Percentiles rank a stretch among this genome's conserved stretches.
These are phyloP conservation scores for Trichoderma brevicompactum DNA, from an alignment of 2,329 filamentous ascomycete species.

Conservation along the genomic window DNA sequence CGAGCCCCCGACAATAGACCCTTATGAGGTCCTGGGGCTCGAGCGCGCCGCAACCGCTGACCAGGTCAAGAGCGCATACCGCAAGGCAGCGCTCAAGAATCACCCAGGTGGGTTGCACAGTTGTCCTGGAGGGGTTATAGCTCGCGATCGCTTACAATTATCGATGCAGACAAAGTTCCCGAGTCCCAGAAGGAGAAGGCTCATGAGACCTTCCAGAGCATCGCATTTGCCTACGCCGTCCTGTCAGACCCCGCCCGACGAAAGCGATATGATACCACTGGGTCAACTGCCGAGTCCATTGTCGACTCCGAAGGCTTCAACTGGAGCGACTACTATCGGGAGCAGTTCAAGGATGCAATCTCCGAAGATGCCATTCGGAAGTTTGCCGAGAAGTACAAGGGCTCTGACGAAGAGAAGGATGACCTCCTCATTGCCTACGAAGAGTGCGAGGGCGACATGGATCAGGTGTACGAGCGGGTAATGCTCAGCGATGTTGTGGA, in stretches of 20 bases:
- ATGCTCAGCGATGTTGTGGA: slow-evolving; percentile 84
- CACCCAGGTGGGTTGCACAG: slow-evolving; percentile 69
- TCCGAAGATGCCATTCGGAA: slow-evolving; percentile 74
- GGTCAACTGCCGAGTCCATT: slow-evolving; percentile 83
- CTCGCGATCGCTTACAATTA: slow-evolving; percentile 30
- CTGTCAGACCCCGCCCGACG: slow-evolving; percentile 82
- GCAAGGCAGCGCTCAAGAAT: slow-evolving; percentile 83
- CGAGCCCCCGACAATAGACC: slow-evolving; percentile 68
- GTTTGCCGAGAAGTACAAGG: slow-evolving; percentile 79
- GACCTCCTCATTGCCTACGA: slow-evolving; percentile 80
- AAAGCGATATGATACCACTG: slow-evolving; percentile 85
- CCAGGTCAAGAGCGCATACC: slow-evolving; percentile 88
- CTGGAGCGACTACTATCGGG: slow-evolving; percentile 88
- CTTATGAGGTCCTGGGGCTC: slow-evolving; percentile 79
- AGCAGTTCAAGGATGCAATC: slow-evolving; percentile 79
- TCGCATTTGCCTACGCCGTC: slow-evolving; percentile 92
- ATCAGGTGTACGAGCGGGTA: slow-evolving; percentile 75
- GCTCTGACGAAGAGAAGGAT: slow-evolving; percentile 79
- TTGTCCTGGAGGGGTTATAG: background rate
- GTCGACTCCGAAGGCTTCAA: slow-evolving; percentile 80
- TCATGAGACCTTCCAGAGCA: slow-evolving; percentile 80
- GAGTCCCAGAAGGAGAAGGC: slow-evolving; percentile 71
- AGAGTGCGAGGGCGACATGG: slow-evolving; percentile 73
- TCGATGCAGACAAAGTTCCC: slow-evolving; percentile 72
- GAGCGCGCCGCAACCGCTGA: slow-evolving; percentile 72